Conservation (phyloP, 345 rosid species). For the Sonneratia caseolaris region DNA sequence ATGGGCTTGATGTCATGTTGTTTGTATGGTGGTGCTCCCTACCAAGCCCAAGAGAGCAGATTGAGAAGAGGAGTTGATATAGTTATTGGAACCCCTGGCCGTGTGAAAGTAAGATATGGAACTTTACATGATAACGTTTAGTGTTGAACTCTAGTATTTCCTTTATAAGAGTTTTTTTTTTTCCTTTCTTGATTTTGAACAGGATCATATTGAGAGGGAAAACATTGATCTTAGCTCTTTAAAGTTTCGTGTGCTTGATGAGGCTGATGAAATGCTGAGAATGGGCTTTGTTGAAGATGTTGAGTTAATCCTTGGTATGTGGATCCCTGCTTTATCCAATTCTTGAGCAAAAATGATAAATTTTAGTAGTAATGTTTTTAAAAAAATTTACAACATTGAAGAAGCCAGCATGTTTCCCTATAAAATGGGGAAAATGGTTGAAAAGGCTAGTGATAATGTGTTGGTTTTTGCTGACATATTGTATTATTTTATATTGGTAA, state of each 20-base stretch:
- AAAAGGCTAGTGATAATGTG: not conserved
- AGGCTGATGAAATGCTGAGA: slow-evolving; percentile 97
- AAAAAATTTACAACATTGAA: not conserved
- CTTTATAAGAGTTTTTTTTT: not conserved
- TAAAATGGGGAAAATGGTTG: not conserved
- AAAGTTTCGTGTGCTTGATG: slow-evolving; percentile 91
- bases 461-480: not conserved
- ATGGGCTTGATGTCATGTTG: slow-evolving; percentile 72
- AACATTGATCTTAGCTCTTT: slow-evolving; percentile 56
- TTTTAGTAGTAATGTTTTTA: not conserved
- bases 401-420: not conserved
- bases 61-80: slow-evolving; percentile 82
- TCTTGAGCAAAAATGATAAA: not conserved
- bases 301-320: slow-evolving; percentile 77
- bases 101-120: slow-evolving; percentile 49
- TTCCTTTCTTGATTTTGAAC: slow-evolving; percentile 7
- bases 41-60: slow-evolving; percentile 45
- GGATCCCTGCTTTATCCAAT: not conserved
- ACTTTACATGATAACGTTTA: not conserved
- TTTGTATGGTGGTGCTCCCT: slow-evolving; percentile 85
- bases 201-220: slow-evolving; percentile 84
- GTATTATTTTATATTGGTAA: not conserved
- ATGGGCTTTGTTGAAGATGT: slow-evolving; percentile 99
- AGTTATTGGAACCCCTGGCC: slow-evolving; percentile 94
- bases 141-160: not conserved